Evolutionary conservation across 805 yeast genomes (phyloP), one percentile per base, ranked within the genome.

Genomic region (Yamadazyma takamatsuzukensis): DNA sequence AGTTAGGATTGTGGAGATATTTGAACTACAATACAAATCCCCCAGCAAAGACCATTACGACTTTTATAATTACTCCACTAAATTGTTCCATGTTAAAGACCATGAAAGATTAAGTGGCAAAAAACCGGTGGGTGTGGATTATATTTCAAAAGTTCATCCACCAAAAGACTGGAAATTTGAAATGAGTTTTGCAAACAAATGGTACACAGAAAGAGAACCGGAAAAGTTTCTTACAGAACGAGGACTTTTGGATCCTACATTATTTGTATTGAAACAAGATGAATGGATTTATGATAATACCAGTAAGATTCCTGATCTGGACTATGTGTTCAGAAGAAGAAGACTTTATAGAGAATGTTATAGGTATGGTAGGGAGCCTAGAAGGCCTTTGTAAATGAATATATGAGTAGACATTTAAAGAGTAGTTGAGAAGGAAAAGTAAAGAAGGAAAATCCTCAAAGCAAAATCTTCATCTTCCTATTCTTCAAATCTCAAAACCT

Each of bases 81-180:
- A 63, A 3, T 53, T 79, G 0, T 89, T 81, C 54, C 80, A 75
- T 36, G 50, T 54, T 13, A 54, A 56, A 15, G 78, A 79, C 41
- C 51, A 61, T 4, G 55, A 39, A 15, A 43, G 72, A 32, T 29
- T 48, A 4, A 48, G 68, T 2, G 68, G 70, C 31, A 73, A 70
- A 36, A 67, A 74, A 8, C 96, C 96, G 1, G 69, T 70, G 2
- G 95, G 95, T 0, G 76, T 76, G 0, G 53, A 61, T 13, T 58
- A 59, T 21, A 49, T 88, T 14, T 59, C 64, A 2, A 76, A 77
- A 15, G 74, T 88, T 1, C 44, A 50, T 17, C 80, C 94, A 1
- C 96, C 96, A 1, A 41, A 50, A 8, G 79, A 78, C 10, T 88
- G 96, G 96, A 65, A 68, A 37, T 88, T 78, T 52, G 80, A 75